phyloP scores from a whole-genome alignment of 2,329 filamentous ascomycete species.

The Fusarium brachygibbosum region DNA sequence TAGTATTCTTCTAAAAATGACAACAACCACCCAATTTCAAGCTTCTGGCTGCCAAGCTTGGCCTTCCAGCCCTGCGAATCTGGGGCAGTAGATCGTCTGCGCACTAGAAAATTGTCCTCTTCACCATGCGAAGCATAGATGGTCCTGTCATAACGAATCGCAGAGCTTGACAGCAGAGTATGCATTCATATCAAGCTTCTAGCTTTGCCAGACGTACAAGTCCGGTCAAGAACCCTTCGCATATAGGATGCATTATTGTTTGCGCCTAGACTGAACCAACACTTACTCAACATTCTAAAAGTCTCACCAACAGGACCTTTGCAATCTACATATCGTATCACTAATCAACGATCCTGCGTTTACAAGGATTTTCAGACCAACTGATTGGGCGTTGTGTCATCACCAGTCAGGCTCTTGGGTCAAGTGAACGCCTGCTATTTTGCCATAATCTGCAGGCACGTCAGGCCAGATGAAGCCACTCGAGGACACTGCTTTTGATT shows the following conservation, averaged over 20 bases:
- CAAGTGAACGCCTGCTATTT: conserved; percentile 35
- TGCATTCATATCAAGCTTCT: conserved; percentile 4
- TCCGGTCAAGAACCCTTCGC: conserved; percentile 7
- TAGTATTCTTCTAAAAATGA: not conserved
- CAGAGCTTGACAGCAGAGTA: not conserved
- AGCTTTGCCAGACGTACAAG: conserved; percentile 9
- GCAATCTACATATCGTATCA: conserved; percentile 14
- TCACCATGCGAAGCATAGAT: conserved; percentile 12
- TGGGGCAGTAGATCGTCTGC: conserved; percentile 1
- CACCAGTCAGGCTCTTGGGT: conserved; percentile 9
- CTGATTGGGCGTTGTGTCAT: conserved; percentile 1
- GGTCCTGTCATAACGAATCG: not conserved
- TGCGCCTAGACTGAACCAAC: conserved; percentile 3
- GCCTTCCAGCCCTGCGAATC: conserved; percentile 1
- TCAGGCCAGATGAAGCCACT: conserved; percentile 27
- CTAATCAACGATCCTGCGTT: conserved; percentile 22
- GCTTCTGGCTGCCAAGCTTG: conserved; percentile 12
- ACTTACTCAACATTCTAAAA: not conserved
- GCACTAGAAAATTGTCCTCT: conserved; percentile 2
- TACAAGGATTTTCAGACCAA: conserved; percentile 4
- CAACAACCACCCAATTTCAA: not conserved
- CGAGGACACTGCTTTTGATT: conserved; percentile 26
- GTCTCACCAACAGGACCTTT: conserved; percentile 1
- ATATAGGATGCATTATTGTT: not conserved
- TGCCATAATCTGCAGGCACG: conserved; percentile 39